Evolutionary conservation across 2,329 filamentous ascomycete species (phyloP).

Genomic region (Ceratocystis alfenasii): DNA sequence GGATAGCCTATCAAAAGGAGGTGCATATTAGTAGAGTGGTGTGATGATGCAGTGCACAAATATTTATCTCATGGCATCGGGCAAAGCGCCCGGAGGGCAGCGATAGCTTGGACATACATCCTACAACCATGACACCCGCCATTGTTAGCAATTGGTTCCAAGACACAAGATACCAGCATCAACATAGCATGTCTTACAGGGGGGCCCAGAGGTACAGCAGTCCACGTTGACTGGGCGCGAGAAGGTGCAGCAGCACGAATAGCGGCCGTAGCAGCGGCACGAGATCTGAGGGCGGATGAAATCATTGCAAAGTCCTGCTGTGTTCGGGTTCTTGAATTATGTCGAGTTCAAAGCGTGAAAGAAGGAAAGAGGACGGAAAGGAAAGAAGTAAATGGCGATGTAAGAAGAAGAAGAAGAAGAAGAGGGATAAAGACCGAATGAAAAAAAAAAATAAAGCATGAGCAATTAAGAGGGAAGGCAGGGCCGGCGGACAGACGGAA

Average conservation of each 20-base stretch:
- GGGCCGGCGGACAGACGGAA: constrained; percentile 15
- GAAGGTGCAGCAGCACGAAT: constrained; percentile 33
- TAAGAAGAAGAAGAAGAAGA: background rate
- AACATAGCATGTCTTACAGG: constrained; percentile 49
- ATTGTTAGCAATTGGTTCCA: constrained; percentile 16
- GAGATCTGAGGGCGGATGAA: constrained; percentile 35
- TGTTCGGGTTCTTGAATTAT: background rate
- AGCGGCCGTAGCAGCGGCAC: constrained; percentile 30
- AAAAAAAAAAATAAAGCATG: constrained; percentile 8
- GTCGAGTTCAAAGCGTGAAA: background rate
- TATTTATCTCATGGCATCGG: background rate
- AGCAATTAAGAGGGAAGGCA: constrained; percentile 5
- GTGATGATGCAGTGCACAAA: background rate
- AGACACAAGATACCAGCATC: background rate
- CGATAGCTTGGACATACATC: constrained; percentile 17
- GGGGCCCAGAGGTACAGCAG: constrained; percentile 83
- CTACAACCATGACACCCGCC: background rate
- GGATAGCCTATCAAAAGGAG: constrained; percentile 50
- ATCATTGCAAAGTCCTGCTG: constrained; percentile 31
- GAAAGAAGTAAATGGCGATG: constrained; percentile 23
- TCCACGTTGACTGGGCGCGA: constrained; percentile 68
- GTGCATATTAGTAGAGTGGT: background rate
- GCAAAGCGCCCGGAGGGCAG: background rate
- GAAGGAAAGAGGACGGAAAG: constrained; percentile 9
- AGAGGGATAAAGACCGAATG: constrained; percentile 3